Percentiles rank a stretch among this genome's conserved stretches.
phyloP scores from a whole-genome alignment of 106 monocot species.

The Acorus gramineus region DNA sequence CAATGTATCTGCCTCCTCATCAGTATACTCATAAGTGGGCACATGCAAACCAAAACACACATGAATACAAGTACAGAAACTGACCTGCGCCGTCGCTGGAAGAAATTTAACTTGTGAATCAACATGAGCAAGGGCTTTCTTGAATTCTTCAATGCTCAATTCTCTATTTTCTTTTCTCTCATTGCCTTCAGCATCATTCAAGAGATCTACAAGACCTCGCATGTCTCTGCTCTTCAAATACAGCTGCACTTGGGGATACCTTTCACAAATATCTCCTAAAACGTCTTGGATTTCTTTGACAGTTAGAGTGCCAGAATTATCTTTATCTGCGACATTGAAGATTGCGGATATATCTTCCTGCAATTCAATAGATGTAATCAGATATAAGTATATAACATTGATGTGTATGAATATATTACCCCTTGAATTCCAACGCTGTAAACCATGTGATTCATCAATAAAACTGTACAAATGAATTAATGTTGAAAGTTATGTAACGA shows the following conservation, averaged over 20 bases:
- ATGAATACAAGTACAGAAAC: not conserved
- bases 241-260: constrained; percentile 71
- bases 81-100: constrained; percentile 89
- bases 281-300: constrained; percentile 63
- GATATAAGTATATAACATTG: not conserved
- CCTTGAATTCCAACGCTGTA: too few relatives aligned
- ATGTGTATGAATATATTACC: too few relatives aligned
- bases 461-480: too few relatives aligned
- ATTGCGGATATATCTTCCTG: constrained; percentile 70
- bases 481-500: too few relatives aligned
- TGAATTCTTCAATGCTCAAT: constrained; percentile 61
- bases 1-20: too few relatives aligned
- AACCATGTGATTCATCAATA: too few relatives aligned
- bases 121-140: constrained; percentile 62
- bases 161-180: constrained; percentile 33
- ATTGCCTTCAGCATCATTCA: constrained; percentile 38
- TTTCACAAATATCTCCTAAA: constrained; percentile 49
- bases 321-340: constrained; percentile 63
- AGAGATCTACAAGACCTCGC: constrained; percentile 45
- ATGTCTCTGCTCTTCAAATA: constrained; percentile 64
- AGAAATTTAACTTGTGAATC: constrained; percentile 82
- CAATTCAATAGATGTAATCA: not conserved
- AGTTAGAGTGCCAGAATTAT: constrained; percentile 63
- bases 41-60: too few relatives aligned
- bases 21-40: too few relatives aligned